A percentile compares a stretch with the other conserved stretches of the same genome.
phyloP scores from a whole-genome alignment of 73 alveolate genomes.

The Paramecium primaurelia region DNA sequence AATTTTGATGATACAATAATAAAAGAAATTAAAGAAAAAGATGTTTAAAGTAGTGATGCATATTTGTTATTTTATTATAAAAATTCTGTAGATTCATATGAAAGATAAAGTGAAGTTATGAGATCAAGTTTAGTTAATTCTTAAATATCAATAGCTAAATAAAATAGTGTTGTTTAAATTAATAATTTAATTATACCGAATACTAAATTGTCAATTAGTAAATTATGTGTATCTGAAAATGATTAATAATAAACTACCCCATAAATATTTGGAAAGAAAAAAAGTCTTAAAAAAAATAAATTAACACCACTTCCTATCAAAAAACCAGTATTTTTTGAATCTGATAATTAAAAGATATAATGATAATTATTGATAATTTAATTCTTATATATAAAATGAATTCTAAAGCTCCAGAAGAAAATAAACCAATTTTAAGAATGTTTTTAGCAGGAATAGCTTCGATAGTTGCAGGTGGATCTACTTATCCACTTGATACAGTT shows the following conservation, averaged over 20 bases:
- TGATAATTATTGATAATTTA: neutral
- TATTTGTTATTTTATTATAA: conserved; percentile 76
- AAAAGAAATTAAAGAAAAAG: conserved; percentile 46
- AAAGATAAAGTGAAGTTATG: conserved; percentile 67
- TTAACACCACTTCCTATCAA: neutral
- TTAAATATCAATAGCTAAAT: neutral
- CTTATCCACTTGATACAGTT: conserved; percentile 82
- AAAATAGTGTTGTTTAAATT: neutral
- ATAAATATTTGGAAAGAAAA: neutral
- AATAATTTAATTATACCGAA: neutral
- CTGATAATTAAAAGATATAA: neutral
- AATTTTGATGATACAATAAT: conserved; percentile 67
- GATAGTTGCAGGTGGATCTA: conserved; percentile 70
- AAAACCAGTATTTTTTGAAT: neutral
- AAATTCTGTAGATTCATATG: conserved; percentile 72
- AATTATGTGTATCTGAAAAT: neutral
- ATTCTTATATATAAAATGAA: conserved; percentile 3
- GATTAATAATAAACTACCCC: neutral
- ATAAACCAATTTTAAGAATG: conserved; percentile 44
- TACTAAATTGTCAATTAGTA: neutral
- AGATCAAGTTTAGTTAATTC: neutral
- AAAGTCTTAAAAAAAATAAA: neutral
- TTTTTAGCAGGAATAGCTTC: conserved; percentile 74
- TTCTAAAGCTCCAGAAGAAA: neutral
- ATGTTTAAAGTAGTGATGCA: conserved; percentile 65